Evolutionary conservation across 1,139 yeast genomes (phyloP).

Genomic region (Geotrichum reessii): DNA sequence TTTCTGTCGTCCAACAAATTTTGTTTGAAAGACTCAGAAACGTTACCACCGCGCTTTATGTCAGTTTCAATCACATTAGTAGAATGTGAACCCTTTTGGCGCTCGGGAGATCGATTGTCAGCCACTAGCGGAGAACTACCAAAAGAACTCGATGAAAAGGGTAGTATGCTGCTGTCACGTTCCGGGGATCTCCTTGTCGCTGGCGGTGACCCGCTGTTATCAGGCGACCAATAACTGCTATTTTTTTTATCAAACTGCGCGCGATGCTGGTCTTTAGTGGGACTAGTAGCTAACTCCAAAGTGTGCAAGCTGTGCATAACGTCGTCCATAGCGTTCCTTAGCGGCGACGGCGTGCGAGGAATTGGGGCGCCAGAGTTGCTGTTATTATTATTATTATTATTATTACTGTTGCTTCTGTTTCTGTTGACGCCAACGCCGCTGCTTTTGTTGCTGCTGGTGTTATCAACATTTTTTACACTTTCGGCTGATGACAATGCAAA

Average conservation of each 20-base stretch:
- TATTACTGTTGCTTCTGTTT: neutral
- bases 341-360: slow-evolving; percentile 52
- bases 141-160: neutral
- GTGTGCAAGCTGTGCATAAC: slow-evolving; percentile 33
- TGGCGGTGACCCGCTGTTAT: neutral
- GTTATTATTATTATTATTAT: too few relatives aligned
- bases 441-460: neutral
- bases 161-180: neutral
- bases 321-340: slow-evolving; percentile 35
- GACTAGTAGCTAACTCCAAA: slow-evolving; percentile 18
- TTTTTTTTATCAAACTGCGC: neutral
- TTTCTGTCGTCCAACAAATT: neutral
- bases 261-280: neutral
- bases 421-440: neutral
- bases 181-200: neutral
- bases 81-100: neutral
- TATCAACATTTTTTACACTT: neutral
- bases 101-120: neutral
- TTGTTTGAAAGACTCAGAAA: neutral
- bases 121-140: neutral
- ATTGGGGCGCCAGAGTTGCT: neutral
- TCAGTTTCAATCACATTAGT: neutral
- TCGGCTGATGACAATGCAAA: neutral
- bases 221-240: neutral
- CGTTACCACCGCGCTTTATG: neutral